Evolutionary conservation across 192 early-diverging fungal genomes (phyloP).

Genomic region (Podila clonocystis): DNA sequence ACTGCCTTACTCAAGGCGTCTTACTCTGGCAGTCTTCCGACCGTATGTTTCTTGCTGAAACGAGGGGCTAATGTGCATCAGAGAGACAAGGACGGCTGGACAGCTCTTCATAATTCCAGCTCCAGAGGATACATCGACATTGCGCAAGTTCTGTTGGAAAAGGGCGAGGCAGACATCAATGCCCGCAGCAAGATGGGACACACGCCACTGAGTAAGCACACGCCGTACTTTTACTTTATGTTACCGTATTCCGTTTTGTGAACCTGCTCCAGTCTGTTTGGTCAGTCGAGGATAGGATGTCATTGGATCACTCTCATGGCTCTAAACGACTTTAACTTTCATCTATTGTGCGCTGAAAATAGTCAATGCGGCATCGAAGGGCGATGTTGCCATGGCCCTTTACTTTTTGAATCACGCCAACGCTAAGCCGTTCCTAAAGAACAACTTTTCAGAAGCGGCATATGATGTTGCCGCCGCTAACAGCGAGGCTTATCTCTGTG

Average conservation of each 20-base stretch:
- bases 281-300: background rate
- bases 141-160: constrained; percentile 67
- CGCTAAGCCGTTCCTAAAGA: constrained; percentile 72
- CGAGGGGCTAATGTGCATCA: constrained; percentile 70
- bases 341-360: constrained; percentile 20
- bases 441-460: constrained; percentile 75
- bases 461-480: constrained; percentile 80
- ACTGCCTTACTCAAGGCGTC: constrained; percentile 80
- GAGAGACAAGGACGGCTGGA: constrained; percentile 82
- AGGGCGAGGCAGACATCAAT: constrained; percentile 66
- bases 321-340: background rate
- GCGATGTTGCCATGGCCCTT: constrained; percentile 70
- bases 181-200: constrained; percentile 69
- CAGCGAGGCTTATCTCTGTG: constrained; percentile 72
- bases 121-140: constrained; percentile 67
- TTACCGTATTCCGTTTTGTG: too few species aligned
- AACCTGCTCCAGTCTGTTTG: background rate
- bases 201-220: constrained; percentile 72
- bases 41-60: constrained; percentile 68
- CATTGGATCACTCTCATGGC: background rate
- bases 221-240: too few species aligned
- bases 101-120: constrained; percentile 83
- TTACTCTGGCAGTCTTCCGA: constrained; percentile 66
- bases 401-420: constrained; percentile 66
- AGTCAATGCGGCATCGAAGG: constrained; percentile 81